Evolutionary conservation across 352 stramenopile genomes (phyloP).

Genomic region (Pythium dissotocum): DNA sequence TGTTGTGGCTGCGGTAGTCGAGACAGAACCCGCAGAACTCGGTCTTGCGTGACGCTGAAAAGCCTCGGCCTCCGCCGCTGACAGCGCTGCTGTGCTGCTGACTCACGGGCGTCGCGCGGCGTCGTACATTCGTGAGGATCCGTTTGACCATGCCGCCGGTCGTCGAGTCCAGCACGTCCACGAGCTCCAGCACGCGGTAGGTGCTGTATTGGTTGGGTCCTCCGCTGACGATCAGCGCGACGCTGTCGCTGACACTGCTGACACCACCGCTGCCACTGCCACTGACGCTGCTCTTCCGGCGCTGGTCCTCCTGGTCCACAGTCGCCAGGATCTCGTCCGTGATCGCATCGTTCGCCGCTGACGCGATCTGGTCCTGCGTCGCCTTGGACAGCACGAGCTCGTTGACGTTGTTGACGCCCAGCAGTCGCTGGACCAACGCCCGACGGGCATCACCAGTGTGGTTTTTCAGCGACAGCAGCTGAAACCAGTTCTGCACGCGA

Average conservation of each 20-base stretch:
- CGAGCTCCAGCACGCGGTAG: constrained; percentile 71
- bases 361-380: constrained; percentile 69
- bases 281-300: constrained; percentile 21
- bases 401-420: constrained; percentile 55
- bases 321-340: constrained; percentile 70
- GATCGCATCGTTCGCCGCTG: constrained; percentile 69
- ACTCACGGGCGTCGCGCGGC: constrained; percentile 39
- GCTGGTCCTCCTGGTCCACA: constrained; percentile 57
- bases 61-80: constrained; percentile 8
- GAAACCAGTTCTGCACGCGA: constrained; percentile 54
- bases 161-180: constrained; percentile 75
- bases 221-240: constrained; percentile 9
- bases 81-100: constrained; percentile 1
- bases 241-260: neutral
- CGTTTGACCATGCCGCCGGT: constrained; percentile 76
- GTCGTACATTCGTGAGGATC: constrained; percentile 68
- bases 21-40: constrained; percentile 75
- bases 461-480: constrained; percentile 69
- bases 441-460: constrained; percentile 46
- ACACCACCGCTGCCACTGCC: neutral
- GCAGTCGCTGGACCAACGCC: constrained; percentile 55
- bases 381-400: constrained; percentile 66
- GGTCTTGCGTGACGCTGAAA: constrained; percentile 24
- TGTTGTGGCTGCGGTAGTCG: constrained; percentile 69
- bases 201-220: constrained; percentile 36